Percentiles rank a stretch among this genome's conserved stretches.
Conservation (phyloP, 202 grass and related monocot genomes). For the Elaeis oleifera region DNA sequence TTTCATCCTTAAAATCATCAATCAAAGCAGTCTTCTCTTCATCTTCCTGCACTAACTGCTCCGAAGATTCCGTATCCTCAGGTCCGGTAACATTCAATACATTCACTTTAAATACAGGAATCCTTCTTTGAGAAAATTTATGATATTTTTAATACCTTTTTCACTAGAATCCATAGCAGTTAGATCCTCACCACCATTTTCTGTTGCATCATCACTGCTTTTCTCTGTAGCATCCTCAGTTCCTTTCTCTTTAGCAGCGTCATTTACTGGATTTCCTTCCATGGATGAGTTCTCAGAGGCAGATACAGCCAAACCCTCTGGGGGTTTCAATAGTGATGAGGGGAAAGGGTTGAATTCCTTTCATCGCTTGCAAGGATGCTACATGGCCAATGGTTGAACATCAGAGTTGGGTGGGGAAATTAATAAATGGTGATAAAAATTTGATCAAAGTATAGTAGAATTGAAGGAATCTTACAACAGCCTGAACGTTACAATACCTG, state of each 20-base stretch:
- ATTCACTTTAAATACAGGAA: conserved; percentile 83
- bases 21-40: conserved; percentile 37
- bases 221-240: conserved; percentile 23
- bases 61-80: conserved; percentile 43
- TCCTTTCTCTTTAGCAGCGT: conserved; percentile 28
- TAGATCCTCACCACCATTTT: conserved; percentile 33
- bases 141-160: conserved; percentile 54
- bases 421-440: neutral
- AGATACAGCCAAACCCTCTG: conserved; percentile 29
- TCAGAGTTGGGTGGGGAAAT: conserved; percentile 22
- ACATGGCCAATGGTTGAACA: conserved; percentile 70
- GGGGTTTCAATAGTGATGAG: conserved; percentile 11
- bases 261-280: conserved; percentile 25
- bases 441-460: too few species aligned
- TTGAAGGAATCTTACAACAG: too few species aligned
- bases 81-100: conserved; percentile 44
- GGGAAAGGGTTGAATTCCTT: conserved; percentile 45
- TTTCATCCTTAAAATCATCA: conserved; percentile 40
- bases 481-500: conserved; percentile 35
- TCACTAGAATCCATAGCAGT: conserved; percentile 42
- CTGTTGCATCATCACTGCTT: conserved; percentile 15
- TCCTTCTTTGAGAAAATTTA: conserved; percentile 85
- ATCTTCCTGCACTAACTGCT: conserved; percentile 44
- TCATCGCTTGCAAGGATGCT: conserved; percentile 58
- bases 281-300: conserved; percentile 24